Evolutionary conservation across 2,329 filamentous ascomycete species (phyloP), one percentile per base, ranked within the genome.

Genomic region (Cytospora mali): DNA sequence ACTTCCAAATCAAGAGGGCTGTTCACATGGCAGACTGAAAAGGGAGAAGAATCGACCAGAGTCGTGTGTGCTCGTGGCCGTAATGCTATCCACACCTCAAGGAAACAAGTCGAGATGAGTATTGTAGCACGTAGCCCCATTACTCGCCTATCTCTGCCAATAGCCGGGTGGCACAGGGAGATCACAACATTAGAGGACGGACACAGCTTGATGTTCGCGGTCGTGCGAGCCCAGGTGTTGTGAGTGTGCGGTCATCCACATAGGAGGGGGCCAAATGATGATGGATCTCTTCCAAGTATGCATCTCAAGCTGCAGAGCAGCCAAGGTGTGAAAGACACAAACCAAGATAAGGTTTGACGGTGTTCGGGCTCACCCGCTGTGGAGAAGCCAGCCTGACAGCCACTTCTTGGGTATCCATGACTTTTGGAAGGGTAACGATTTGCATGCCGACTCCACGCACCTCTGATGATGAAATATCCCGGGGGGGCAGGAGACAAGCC

Each of bases 121-220:
- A 21, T 21, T 25, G 35, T 54, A n/a, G 49, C 29, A 48, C 58
- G 11, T 51, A 7, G 21, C 28, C 23, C 49, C 35, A 31, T 60
- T 25, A 31, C 35, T 48, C 50, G 57, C 57, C 39, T 48, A 60
- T 60, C 50, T 48, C 21, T 54, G 50, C 50, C 35, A 42, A 33
- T 33, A 16, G 35, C 9, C 23, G 18, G 33, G 28, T 54, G 27
- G 50, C 35, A 42, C 28, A 50, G 14, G n/a, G 42, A 46, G n/a
- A 46, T 10, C 42, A 46, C 42, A 13, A 11, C 42, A 46, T n/a
- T 23, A 46, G 42, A 21, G n/a, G n/a, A 23, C 42, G 42, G 42
- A 46, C 42, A 46, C 42, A 23, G 42, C 42, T 23, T 46, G 21
- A n/a, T 46, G 42, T 10, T 23, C 42, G 5, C 18, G n/a, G n/a